A percentile compares a stretch with the other conserved stretches of the same genome.
Conservation (phyloP, 1,284 basidiomycete species). For the Cutaneotrichosporon sp. region DNA sequence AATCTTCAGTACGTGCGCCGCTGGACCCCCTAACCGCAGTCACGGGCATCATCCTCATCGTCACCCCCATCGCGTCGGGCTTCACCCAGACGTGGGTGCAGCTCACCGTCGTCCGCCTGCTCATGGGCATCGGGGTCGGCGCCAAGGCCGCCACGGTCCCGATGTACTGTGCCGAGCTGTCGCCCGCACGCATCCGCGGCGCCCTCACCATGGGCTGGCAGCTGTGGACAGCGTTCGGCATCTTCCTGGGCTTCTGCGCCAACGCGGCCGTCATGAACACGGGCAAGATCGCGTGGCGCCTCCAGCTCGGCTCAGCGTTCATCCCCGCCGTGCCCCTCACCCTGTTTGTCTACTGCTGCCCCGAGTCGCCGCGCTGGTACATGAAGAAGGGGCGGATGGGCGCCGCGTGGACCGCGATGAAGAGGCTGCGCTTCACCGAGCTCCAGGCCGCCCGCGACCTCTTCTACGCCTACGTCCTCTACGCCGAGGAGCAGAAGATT, state of each 20-base stretch:
- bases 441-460: conserved; percentile 74
- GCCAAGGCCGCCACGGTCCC: conserved; percentile 57
- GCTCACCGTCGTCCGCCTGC: conserved; percentile 53
- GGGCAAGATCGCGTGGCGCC: conserved; percentile 52
- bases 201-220: conserved; percentile 57
- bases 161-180: conserved; percentile 49
- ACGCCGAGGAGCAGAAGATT: conserved; percentile 66
- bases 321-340: conserved; percentile 48
- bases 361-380: conserved; percentile 40
- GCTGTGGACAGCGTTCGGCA: conserved; percentile 26
- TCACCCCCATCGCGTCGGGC: conserved; percentile 54
- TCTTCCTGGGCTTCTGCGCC: conserved; percentile 35
- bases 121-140: conserved; percentile 51
- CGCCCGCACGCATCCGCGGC: conserved; percentile 56
- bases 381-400: conserved; percentile 57
- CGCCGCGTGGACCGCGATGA: conserved; percentile 66
- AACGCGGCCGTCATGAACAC: conserved; percentile 22
- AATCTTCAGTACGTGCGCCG: conserved; percentile 63
- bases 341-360: conserved; percentile 19
- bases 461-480: conserved; percentile 63
- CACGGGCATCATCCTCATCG: conserved; percentile 53
- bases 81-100: conserved; percentile 62
- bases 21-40: not conserved
- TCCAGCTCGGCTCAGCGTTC: conserved; percentile 55
- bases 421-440: conserved; percentile 63